Conservation (phyloP, 306 rosid species). For the Inga laurina region DNA sequence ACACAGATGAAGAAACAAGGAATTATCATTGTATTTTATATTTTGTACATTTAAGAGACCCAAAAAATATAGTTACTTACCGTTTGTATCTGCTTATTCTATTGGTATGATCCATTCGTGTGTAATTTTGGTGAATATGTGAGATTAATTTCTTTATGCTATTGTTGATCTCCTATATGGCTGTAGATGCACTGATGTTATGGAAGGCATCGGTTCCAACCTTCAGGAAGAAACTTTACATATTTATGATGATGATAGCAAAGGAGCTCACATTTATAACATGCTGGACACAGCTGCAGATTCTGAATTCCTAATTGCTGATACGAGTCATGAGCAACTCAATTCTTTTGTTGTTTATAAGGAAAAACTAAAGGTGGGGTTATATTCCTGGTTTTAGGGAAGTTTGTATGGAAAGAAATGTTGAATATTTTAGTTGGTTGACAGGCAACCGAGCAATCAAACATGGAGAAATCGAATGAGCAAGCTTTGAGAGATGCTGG, state of each 20-base stretch:
- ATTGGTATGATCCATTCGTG: constrained; percentile 7
- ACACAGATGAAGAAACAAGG: neutral
- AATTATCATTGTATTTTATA: neutral
- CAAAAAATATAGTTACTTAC: no score
- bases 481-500: constrained; percentile 81
- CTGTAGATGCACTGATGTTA: constrained; percentile 64
- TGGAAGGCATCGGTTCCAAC: constrained; percentile 67
- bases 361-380: constrained; percentile 71
- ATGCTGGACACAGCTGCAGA: constrained; percentile 79
- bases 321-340: constrained; percentile 83
- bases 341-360: constrained; percentile 68
- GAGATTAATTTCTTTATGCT: constrained; percentile 25
- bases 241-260: constrained; percentile 59
- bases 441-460: constrained; percentile 72
- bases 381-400: constrained; percentile 23
- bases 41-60: neutral
- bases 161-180: constrained; percentile 34
- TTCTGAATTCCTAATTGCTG: constrained; percentile 91
- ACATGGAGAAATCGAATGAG: constrained; percentile 67
- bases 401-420: constrained; percentile 35
- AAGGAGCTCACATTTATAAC: constrained; percentile 80
- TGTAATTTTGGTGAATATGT: neutral
- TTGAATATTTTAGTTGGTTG: constrained; percentile 34
- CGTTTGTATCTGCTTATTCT: neutral
- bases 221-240: constrained; percentile 56